Conservation (phyloP, 305 asterid species). For the Fraxinus floribunda region DNA sequence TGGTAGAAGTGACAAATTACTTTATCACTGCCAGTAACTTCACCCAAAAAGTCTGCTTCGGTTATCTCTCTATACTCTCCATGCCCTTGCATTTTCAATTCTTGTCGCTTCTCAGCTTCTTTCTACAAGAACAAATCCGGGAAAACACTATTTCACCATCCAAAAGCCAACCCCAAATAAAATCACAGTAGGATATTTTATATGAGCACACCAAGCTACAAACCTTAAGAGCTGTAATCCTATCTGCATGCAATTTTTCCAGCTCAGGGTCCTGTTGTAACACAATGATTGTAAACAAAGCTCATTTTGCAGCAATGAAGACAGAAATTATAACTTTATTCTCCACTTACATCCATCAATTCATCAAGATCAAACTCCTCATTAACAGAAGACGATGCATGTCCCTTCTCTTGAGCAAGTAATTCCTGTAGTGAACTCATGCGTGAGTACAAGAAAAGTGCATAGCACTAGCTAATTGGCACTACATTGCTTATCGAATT, state of each 20-base stretch:
- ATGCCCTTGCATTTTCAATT: conserved; percentile 76
- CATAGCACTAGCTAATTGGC: neutral
- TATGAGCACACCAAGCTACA: conserved; percentile 23
- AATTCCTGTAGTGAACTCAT: conserved; percentile 51
- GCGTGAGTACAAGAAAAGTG: conserved; percentile 10
- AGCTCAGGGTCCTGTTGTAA: conserved; percentile 85
- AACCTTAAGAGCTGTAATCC: conserved; percentile 94
- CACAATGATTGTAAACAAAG: conserved; percentile 11
- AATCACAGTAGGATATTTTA: neutral
- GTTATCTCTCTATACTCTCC: conserved; percentile 91
- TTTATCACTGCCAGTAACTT: conserved; percentile 78
- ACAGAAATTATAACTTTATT: conserved; percentile 19
- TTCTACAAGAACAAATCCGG: conserved; percentile 41
- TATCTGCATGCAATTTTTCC: conserved; percentile 94
- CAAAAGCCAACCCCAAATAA: conserved; percentile 14
- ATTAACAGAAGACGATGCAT: conserved; percentile 52
- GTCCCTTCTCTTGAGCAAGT: conserved; percentile 60
- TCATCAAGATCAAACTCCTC: conserved; percentile 91
- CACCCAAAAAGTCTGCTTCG: conserved; percentile 90
- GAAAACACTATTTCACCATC: conserved; percentile 4
- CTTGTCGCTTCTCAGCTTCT: conserved; percentile 95
- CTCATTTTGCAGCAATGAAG: neutral
- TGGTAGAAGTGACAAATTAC: conserved; percentile 95
- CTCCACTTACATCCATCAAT: conserved; percentile 81
- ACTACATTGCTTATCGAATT: neutral